Evolutionary conservation across 768 basidiomycete genomes (phyloP), one percentile per base, ranked within the genome.

Genomic region (Leucosporidium creatinivorum): DNA sequence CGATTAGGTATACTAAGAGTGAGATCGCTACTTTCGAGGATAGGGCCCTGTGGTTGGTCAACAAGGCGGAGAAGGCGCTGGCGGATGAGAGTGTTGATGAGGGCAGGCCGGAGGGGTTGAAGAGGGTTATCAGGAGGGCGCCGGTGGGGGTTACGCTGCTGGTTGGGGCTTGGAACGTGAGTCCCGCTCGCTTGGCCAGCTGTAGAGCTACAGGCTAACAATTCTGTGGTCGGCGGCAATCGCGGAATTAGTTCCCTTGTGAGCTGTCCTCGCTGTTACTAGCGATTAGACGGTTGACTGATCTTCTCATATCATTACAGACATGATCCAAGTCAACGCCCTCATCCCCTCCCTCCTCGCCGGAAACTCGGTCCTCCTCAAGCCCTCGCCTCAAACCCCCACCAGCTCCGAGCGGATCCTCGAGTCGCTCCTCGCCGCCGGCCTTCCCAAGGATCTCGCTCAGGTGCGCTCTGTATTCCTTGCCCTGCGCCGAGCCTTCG

Each of bases 331-430:
- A 48, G 84, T 97, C 78, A 99, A 99, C 79, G 86, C 90, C 5
- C 85, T 98, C 60, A 83, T 99, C 28, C 96, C 96, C 2, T 90
- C 92, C 0, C 81, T 99, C 70, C 81, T 98, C 33, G 86, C 93
- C 8, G 82, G 96, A 36, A 98, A 99, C 77, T 79, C 89, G 0
- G 89, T 97, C 17, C 77, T 99, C 55, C 81, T 98, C 76, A 99
- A 98, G 77, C 94, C 96, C 0, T 94, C 93, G 2, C 96, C 96
- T 0, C 96, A 99, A 76, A 97, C 93, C 0, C 94, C 96, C 7
- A 81, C 91, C 55, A 85, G 87, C 0, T 93, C 89, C 4, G 91
- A 96, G 76, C 84, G 89, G 6, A 84, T 97, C 70, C 83, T 84
- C 1, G 76, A 81, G 19, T 87, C 89, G 0, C 82, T 92, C 44